phyloP scores from a whole-genome alignment of 768 basidiomycete genomes.

The Leucosporidium scottii region DNA sequence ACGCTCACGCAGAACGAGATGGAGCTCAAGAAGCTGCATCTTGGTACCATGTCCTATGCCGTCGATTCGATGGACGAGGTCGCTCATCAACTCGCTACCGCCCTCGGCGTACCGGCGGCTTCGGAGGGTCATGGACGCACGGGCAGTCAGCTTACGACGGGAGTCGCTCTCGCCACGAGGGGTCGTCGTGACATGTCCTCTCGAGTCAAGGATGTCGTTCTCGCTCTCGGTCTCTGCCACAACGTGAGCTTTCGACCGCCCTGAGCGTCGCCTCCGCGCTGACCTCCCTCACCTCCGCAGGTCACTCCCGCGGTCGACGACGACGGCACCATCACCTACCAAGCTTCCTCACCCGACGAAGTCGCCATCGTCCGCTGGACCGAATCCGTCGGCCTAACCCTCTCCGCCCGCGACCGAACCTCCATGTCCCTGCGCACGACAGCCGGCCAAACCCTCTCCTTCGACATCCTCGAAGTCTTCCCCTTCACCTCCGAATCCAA shows the following conservation, averaged over 20 bases:
- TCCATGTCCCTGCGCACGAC: constrained; percentile 77
- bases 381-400: constrained; percentile 82
- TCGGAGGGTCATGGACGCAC: constrained; percentile 34
- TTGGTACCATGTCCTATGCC: constrained; percentile 97
- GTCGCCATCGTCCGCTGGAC: constrained; percentile 99
- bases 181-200: constrained; percentile 93
- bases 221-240: constrained; percentile 90
- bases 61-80: constrained; percentile 99
- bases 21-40: constrained; percentile 98
- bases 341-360: constrained; percentile 97
- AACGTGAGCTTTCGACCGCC: constrained; percentile 55
- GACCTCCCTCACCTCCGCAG: constrained; percentile 47
- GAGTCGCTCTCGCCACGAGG: constrained; percentile 71
- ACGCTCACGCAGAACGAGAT: constrained; percentile 98
- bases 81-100: constrained; percentile 75
- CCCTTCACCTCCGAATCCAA: constrained; percentile 98
- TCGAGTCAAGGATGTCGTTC: constrained; percentile 80
- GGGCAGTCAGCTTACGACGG: constrained; percentile 53
- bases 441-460: constrained; percentile 56
- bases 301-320: constrained; percentile 83
- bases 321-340: constrained; percentile 89
- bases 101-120: constrained; percentile 65
- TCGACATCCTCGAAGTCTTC: constrained; percentile 87
- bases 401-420: constrained; percentile 81
- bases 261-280: neutral